Base-by-base conservation (phyloP, 805 yeast species). In the Lipomyces japonicus region DNA sequence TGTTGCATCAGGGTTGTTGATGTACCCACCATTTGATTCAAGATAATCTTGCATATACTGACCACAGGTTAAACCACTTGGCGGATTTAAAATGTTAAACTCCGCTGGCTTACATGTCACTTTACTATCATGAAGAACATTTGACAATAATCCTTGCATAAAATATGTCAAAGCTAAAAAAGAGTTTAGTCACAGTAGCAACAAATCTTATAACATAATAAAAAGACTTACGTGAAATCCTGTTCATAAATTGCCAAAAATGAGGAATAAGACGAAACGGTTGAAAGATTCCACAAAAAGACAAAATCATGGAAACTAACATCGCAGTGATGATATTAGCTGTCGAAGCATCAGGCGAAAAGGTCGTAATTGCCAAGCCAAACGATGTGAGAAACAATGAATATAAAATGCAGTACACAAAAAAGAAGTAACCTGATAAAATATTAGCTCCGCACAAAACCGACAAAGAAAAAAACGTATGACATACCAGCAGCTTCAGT, bases 161-260 rank as follows among this genome's bases (percentile, higher is more conserved):
- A 82, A 78, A 63, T 86, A 86, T 1, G 90, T 83, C 67, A 76
- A 81, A n/a, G n/a, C n/a, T n/a, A n/a, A n/a, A n/a, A n/a, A n/a
- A n/a, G n/a, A n/a, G n/a, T n/a, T n/a, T n/a, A n/a, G n/a, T n/a
- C n/a, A n/a, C n/a, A n/a, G n/a, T n/a, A n/a, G n/a, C n/a, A n/a
- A n/a, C n/a, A n/a, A n/a, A n/a, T n/a, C n/a, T n/a, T n/a, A n/a
- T n/a, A n/a, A n/a, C n/a, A n/a, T n/a, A n/a, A n/a, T n/a, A n/a
- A n/a, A n/a, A n/a, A n/a, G n/a, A n/a, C n/a, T n/a, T n/a, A n/a
- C n/a, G n/a, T n/a, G n/a, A n/a, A n/a, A 72, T 74, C 60, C 83
- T 76, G 77, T 84, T 81, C 89, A 86, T 83, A 65, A 82, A 86
- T 36, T 77, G 79, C 93, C 93, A 86, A 71, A 86, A 86, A 1